phyloP scores from a whole-genome alignment of 345 rosid species.

The Nephelium lappaceum region DNA sequence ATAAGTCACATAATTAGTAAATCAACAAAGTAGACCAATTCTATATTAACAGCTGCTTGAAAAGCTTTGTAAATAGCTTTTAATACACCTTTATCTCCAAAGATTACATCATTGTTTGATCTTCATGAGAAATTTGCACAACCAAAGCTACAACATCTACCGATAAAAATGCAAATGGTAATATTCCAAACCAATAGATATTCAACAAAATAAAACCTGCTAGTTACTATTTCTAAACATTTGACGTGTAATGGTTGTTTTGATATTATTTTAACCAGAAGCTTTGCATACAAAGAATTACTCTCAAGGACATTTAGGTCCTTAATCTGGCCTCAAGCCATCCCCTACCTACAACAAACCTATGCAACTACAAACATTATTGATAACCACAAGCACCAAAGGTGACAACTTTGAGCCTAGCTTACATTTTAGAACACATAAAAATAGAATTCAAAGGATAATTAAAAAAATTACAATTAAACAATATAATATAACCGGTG shows the following conservation, averaged over 20 bases:
- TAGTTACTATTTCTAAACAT: neutral
- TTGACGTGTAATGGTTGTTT: neutral
- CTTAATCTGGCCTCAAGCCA: conserved; percentile 10
- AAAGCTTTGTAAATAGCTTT: no score
- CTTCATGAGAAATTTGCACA: no score
- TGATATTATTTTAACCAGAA: neutral
- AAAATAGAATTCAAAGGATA: neutral
- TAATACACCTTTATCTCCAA: no score
- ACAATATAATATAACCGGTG: neutral
- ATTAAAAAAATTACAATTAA: neutral
- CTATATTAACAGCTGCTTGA: no score
- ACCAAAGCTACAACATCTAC: conserved; percentile 74
- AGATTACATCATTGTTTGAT: no score
- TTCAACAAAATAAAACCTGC: conserved; percentile 1
- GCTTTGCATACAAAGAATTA: neutral
- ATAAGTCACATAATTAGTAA: conserved; percentile 19
- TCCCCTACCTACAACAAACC: neutral
- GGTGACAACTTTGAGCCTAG: neutral
- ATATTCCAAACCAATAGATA: conserved; percentile 4
- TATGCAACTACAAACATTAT: neutral
- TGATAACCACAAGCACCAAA: neutral
- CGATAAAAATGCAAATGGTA: conserved; percentile 12
- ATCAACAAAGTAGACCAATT: no score
- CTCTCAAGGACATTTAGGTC: neutral
- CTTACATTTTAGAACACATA: conserved; percentile 1